Conservation (phyloP, 306 rosid genomes). For the Quercus robur region DNA sequence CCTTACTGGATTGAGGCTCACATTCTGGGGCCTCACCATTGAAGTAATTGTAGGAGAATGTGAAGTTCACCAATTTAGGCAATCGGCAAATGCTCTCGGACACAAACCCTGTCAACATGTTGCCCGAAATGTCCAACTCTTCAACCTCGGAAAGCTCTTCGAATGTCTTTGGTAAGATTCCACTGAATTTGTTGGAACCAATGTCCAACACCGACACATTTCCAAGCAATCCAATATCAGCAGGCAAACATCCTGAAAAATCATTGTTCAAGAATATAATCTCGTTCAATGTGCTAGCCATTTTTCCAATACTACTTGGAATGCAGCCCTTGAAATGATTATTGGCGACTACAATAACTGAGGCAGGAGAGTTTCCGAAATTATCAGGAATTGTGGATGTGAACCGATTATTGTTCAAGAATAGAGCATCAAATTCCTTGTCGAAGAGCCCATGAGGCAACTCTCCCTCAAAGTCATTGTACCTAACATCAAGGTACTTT, state of each 20-base stretch:
- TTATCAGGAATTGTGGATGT: constrained; percentile 52
- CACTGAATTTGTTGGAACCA: constrained; percentile 43
- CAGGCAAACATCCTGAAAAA: constrained; percentile 60
- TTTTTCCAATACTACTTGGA: constrained; percentile 55
- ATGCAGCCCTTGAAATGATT: constrained; percentile 58
- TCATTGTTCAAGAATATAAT: constrained; percentile 39
- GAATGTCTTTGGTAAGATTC: constrained; percentile 44
- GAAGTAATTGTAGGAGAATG: constrained; percentile 58
- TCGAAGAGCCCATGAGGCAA: constrained; percentile 50
- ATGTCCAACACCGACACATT: constrained; percentile 38
- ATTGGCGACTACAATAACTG: constrained; percentile 55
- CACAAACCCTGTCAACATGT: constrained; percentile 63
- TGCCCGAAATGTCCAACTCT: constrained; percentile 36
- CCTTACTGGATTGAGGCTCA: constrained; percentile 25
- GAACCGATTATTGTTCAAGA: constrained; percentile 64
- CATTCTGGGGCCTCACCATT: constrained; percentile 57
- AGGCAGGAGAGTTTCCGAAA: constrained; percentile 48
- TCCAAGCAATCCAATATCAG: constrained; percentile 41
- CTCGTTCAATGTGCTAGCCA: constrained; percentile 57
- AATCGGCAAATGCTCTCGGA: constrained; percentile 42
- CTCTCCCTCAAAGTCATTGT: constrained; percentile 69
- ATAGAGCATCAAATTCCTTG: constrained; percentile 45
- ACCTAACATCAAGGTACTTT: constrained; percentile 57
- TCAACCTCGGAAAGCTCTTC: constrained; percentile 28
- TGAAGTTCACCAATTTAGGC: constrained; percentile 50